Conservation (phyloP, 805 yeast species). For the Lipomyces sp. region DNA sequence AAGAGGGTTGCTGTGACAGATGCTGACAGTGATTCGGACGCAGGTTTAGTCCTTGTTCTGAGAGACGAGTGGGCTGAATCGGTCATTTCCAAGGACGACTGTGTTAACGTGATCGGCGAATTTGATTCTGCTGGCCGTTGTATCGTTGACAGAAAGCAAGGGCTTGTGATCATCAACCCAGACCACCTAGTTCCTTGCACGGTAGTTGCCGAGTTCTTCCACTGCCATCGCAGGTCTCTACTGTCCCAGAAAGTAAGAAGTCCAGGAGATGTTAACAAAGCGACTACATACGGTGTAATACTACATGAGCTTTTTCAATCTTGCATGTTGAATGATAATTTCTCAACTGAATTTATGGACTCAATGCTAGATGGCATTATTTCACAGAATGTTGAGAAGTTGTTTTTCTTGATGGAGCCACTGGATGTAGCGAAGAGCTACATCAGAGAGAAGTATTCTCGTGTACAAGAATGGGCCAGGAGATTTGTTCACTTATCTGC, state of each 20-base stretch:
- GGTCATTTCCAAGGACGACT: constrained; percentile 33
- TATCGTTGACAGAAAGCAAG: constrained; percentile 47
- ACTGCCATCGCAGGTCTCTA: constrained; percentile 70
- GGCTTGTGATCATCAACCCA: constrained; percentile 77
- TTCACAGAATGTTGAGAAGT: constrained; percentile 28
- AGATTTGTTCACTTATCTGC: constrained; percentile 2
- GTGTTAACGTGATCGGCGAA: constrained; percentile 37
- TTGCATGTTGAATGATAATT: constrained; percentile 45
- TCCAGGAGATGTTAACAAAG: constrained; percentile 62
- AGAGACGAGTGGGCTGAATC: constrained; percentile 35
- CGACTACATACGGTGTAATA: constrained; percentile 74
- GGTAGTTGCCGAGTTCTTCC: constrained; percentile 67
- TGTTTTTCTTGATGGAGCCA: constrained; percentile 32
- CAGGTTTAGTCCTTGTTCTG: constrained; percentile 17
- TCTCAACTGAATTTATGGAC: constrained; percentile 43
- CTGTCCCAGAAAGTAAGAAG: constrained; percentile 54
- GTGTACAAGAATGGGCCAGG: constrained; percentile 36
- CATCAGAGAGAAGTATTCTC: constrained; percentile 11
- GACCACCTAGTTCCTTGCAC: constrained; percentile 82
- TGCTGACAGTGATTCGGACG: neutral
- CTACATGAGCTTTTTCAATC: constrained; percentile 73
- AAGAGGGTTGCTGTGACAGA: too few relatives aligned
- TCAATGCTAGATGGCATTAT: constrained; percentile 31
- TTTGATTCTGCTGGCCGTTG: constrained; percentile 22
- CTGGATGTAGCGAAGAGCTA: constrained; percentile 32